These are phyloP conservation scores for Coemansia sp. DNA, from an alignment of 192 early-diverging fungal genomes.

Conservation along the genomic window DNA sequence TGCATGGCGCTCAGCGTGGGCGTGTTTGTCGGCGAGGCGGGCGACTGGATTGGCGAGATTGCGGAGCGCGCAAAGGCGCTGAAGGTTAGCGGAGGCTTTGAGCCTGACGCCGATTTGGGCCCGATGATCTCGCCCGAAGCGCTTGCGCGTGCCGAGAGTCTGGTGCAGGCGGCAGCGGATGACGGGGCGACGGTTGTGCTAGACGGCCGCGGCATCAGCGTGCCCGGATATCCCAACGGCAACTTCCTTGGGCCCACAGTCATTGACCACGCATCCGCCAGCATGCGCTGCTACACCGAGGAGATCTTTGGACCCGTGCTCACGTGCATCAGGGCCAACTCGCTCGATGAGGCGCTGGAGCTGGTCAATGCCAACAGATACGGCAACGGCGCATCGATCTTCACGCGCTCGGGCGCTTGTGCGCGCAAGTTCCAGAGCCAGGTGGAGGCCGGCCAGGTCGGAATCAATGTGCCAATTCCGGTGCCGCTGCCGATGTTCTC, in stretches of 20 bases:
- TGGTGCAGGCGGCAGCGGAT: constrained; percentile 82
- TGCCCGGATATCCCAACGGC: constrained; percentile 80
- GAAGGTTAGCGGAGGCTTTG: constrained; percentile 83
- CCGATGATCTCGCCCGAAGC: constrained; percentile 86
- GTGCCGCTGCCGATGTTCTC: constrained; percentile 97
- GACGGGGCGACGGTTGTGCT: constrained; percentile 84
- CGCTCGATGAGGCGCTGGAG: constrained; percentile 89
- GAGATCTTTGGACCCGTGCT: constrained; percentile 98
- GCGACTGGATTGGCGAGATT: constrained; percentile 85
- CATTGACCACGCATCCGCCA: constrained; percentile 66
- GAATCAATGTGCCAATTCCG: constrained; percentile 88
- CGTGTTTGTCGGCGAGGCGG: constrained; percentile 85
- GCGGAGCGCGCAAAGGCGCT: constrained; percentile 83
- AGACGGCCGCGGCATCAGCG: constrained; percentile 82
- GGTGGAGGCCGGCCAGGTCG: constrained; percentile 93
- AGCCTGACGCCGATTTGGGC: constrained; percentile 83
- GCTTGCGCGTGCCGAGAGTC: constrained; percentile 66
- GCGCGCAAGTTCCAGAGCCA: constrained; percentile 88
- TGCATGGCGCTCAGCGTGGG: constrained; percentile 97
- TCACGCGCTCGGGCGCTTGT: constrained; percentile 86
- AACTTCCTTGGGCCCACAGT: constrained; percentile 98
- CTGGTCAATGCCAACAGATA: constrained; percentile 90
- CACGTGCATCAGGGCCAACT: constrained; percentile 77
- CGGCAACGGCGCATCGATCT: constrained; percentile 84
- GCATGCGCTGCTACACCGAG: constrained; percentile 89